phyloP scores from a whole-genome alignment of 225 moss, liverwort and hornwort species.

The Antitrichia curtipendula region DNA sequence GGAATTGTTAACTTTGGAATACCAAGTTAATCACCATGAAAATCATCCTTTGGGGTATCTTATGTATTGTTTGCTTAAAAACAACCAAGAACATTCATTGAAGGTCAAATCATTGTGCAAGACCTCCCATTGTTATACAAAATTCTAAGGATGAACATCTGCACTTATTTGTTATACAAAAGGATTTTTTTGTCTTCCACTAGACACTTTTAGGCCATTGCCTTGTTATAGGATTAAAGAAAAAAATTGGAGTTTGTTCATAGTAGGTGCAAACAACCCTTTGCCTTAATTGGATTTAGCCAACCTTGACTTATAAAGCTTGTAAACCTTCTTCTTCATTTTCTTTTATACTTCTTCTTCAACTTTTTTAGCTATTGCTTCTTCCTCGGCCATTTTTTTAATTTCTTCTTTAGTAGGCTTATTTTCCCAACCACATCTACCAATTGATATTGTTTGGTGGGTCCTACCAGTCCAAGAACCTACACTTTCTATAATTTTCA shows the following conservation, averaged over 20 bases:
- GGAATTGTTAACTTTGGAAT: rapidly evolving
- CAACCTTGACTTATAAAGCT: neutral
- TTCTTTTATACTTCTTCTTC: neutral
- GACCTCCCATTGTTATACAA: rapidly evolving
- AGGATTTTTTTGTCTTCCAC: neutral
- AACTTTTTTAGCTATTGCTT: neutral
- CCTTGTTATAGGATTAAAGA: rapidly evolving
- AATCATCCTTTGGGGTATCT: neutral
- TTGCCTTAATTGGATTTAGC: neutral
- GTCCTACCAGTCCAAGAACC: slow-evolving; percentile 40
- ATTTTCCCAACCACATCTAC: slow-evolving; percentile 22
- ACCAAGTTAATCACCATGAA: rapidly evolving
- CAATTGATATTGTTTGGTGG: slow-evolving; percentile 10
- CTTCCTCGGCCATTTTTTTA: neutral
- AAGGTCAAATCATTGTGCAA: neutral
- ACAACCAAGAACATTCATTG: rapidly evolving
- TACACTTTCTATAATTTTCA: slow-evolving; percentile 15
- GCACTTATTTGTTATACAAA: rapidly evolving
- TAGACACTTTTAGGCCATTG: rapidly evolving
- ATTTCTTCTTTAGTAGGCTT: neutral
- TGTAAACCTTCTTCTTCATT: neutral
- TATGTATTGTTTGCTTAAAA: neutral
- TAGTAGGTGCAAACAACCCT: neutral
- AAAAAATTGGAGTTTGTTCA: no score
- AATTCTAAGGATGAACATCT: rapidly evolving